These are phyloP conservation scores for Dalbergia oliveri DNA, from an alignment of 306 rosid species.

Conservation along the genomic window DNA sequence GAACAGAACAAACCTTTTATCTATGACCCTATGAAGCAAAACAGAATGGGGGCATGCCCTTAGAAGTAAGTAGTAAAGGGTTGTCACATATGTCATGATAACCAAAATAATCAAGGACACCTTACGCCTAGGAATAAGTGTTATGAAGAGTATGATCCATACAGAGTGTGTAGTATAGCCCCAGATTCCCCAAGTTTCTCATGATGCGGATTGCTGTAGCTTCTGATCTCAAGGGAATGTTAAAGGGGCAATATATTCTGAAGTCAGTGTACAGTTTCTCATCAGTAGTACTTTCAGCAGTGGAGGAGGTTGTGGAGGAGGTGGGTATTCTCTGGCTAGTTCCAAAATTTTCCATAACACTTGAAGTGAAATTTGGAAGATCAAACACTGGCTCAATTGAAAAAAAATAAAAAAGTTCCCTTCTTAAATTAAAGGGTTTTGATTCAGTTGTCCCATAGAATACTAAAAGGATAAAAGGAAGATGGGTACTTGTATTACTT, in stretches of 20 bases:
- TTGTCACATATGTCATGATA: conserved; percentile 56
- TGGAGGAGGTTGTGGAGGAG: conserved; percentile 42
- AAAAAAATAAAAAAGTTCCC: background rate
- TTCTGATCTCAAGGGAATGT: conserved; percentile 61
- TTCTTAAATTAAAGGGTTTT: background rate
- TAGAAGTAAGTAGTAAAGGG: conserved; percentile 51
- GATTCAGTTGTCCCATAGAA: background rate
- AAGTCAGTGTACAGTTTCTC: conserved; percentile 47
- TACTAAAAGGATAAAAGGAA: conserved; percentile 25
- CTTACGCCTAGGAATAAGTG: conserved; percentile 60
- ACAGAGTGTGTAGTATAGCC: conserved; percentile 59
- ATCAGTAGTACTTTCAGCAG: conserved; percentile 26
- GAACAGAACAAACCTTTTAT: conserved; percentile 51
- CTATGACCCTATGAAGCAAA: conserved; percentile 54
- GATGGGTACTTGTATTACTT: background rate
- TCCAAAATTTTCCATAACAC: conserved; percentile 56
- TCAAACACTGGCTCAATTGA: conserved; percentile 5
- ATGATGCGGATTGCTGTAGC: conserved; percentile 54
- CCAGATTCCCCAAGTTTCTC: conserved; percentile 53
- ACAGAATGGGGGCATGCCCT: conserved; percentile 56
- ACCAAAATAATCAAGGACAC: conserved; percentile 58
- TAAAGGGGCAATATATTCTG: conserved; percentile 56
- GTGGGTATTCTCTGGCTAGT: conserved; percentile 53
- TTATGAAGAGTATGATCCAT: conserved; percentile 69
- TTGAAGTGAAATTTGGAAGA: conserved; percentile 27